phyloP scores from a whole-genome alignment of 805 yeast genomes.

The Peterozyma toletana region DNA sequence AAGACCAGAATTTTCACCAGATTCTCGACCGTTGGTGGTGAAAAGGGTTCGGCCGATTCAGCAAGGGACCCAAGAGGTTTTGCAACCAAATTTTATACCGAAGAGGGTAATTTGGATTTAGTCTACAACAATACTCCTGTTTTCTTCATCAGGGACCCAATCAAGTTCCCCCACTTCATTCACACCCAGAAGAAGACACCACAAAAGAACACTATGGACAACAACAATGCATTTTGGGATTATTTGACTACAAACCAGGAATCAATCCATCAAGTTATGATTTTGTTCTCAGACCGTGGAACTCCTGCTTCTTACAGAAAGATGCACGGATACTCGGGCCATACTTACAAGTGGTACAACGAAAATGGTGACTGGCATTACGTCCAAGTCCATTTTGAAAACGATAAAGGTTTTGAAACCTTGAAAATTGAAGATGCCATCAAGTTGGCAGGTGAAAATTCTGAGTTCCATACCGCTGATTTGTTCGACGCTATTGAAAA shows the following conservation, averaged over 20 bases:
- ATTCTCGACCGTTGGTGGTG: conserved; percentile 87
- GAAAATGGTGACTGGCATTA: conserved; percentile 69
- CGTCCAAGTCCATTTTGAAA: conserved; percentile 68
- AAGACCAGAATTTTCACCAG: conserved; percentile 68
- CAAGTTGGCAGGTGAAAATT: conserved; percentile 63
- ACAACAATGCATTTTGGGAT: conserved; percentile 76
- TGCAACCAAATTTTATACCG: conserved; percentile 72
- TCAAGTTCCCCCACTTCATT: conserved; percentile 81
- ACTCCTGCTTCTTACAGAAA: conserved; percentile 69
- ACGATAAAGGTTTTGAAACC: conserved; percentile 48
- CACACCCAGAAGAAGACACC: conserved; percentile 89
- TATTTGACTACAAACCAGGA: conserved; percentile 69
- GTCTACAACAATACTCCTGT: conserved; percentile 85
- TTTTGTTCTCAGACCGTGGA: conserved; percentile 74
- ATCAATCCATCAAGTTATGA: conserved; percentile 67
- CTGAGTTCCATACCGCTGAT: conserved; percentile 78
- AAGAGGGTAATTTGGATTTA: conserved; percentile 79
- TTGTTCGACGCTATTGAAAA: conserved; percentile 70
- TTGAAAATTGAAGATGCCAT: conserved; percentile 63
- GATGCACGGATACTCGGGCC: conserved; percentile 84
- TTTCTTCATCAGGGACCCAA: conserved; percentile 78
- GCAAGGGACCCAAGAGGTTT: conserved; percentile 88
- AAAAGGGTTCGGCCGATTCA: conserved; percentile 72
- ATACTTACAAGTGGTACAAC: conserved; percentile 76
- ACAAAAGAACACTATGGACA: conserved; percentile 70